Conservation (phyloP, 345 rosid species). For the Boechera stricta region DNA sequence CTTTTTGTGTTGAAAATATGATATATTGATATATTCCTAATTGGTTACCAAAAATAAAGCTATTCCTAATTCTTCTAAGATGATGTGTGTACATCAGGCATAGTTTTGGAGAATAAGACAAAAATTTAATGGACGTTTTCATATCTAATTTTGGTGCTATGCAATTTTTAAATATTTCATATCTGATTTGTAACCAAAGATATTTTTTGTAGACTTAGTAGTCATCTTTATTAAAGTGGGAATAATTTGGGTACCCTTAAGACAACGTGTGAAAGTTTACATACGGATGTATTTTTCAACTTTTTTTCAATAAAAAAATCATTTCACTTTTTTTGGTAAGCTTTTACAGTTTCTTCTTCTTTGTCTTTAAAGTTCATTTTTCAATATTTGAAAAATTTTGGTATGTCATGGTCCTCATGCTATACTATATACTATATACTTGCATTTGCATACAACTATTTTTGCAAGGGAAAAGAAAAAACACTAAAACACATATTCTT, state of each 20-base stretch:
- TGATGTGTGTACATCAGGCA: constrained; percentile 17
- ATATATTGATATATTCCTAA: background rate
- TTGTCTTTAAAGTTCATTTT: constrained; percentile 34
- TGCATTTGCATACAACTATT: constrained; percentile 22
- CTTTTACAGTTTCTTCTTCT: constrained; percentile 36
- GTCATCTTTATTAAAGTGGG: constrained; percentile 28
- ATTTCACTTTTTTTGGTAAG: constrained; percentile 33
- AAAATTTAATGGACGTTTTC: constrained; percentile 11
- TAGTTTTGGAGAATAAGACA: constrained; percentile 18
- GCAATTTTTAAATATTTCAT: background rate
- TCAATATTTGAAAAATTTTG: constrained; percentile 5
- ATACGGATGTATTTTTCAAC: constrained; percentile 28
- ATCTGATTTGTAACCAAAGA: constrained; percentile 12
- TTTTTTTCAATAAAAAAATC: background rate
- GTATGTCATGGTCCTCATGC: constrained; percentile 35
- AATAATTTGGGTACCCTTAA: constrained; percentile 23
- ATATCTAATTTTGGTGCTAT: constrained; percentile 22
- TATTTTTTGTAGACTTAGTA: constrained; percentile 2
- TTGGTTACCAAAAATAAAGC: constrained; percentile 11
- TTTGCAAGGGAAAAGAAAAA: background rate
- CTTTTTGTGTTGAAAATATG: background rate
- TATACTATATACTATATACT: background rate
- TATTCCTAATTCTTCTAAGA: constrained; percentile 17
- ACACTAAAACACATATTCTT: background rate
- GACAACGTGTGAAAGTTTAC: constrained; percentile 35